Evolutionary conservation across 805 yeast species (phyloP), one percentile per base, ranked within the genome.

Genomic region (Saturnispora serradocipensis): DNA sequence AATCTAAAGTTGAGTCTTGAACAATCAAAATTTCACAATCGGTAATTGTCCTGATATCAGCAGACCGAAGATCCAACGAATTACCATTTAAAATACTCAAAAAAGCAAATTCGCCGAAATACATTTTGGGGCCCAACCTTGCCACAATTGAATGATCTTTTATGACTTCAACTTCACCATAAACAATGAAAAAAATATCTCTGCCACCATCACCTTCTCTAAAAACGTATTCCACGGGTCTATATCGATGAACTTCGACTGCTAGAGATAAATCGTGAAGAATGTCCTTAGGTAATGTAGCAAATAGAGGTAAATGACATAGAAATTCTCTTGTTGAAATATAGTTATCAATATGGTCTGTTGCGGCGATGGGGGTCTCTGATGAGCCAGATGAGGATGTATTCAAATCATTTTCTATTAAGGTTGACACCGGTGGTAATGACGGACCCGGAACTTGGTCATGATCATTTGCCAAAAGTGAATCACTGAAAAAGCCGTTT

Each of bases 41-140:
- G 4, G 81, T 69, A 11, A 82, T 76, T 0, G 88, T 73, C 53
- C 89, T 70, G 34, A 85, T 80, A 53, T 78, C 78, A 0, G 89
- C 90, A 43, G 82, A 75, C 56, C 90, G 66, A 7, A 63, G 60
- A 43, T 57, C 67, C 59, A 49, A 53, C 45, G 36, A 51, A 48
- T 54, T 54, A 32, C 59, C 60, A 39, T 64, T 53, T 20, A 81
- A 59, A 11, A 73, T 72, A 3, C 78, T 69, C 42, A 85, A 65
- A 58, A 84, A 85, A 0, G 87, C 77, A 82, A 84, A 81, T 63
- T 84, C 91, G 22, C 93, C 93, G 67, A 85, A 84, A 65, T 82
- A 84, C 34, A 81, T 75, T 20, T 86, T 87, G 15, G 78, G 66
- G 2, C 78, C 74, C 25, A 86, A 67, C 52, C 87, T 72, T 4